phyloP scores from a whole-genome alignment of 2,329 filamentous ascomycete species.

The Fusarium denticulatum region DNA sequence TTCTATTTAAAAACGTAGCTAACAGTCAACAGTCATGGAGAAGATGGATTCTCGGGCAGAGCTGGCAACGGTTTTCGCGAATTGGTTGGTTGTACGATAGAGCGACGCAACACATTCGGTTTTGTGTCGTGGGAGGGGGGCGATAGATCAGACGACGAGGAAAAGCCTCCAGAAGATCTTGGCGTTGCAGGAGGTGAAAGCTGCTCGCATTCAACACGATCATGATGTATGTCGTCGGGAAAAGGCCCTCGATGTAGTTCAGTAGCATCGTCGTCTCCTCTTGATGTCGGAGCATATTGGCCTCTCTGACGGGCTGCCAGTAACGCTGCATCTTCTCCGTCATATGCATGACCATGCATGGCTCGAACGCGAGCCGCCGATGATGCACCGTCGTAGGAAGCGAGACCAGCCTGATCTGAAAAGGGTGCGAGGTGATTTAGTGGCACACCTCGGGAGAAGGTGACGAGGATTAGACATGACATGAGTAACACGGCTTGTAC shows the following conservation, averaged over 20 bases:
- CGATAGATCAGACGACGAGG: constrained; percentile 12
- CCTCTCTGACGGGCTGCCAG: constrained; percentile 16
- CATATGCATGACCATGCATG: constrained; percentile 28
- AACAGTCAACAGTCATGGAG: constrained; percentile 18
- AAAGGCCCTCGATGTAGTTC: constrained; percentile 11
- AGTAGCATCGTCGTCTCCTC: not conserved
- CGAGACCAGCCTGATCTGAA: constrained; percentile 40
- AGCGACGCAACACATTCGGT: constrained; percentile 23
- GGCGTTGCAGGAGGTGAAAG: constrained; percentile 44
- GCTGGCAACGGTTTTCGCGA: constrained; percentile 57
- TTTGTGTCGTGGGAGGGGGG: constrained; percentile 22
- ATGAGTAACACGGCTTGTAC: constrained; percentile 89
- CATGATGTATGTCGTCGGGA: constrained; percentile 14
- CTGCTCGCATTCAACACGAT: constrained; percentile 33
- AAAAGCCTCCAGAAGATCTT: constrained; percentile 23
- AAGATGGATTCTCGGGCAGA: constrained; percentile 51
- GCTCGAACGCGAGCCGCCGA: constrained; percentile 22
- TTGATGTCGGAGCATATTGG: constrained; percentile 11
- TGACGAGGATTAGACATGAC: constrained; percentile 85
- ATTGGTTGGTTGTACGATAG: constrained; percentile 35
- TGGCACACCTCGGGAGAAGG: constrained; percentile 73
- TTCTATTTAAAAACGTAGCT: not conserved
- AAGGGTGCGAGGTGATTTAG: constrained; percentile 47
- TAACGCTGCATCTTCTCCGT: not conserved
- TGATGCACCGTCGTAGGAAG: constrained; percentile 37